phyloP scores from a whole-genome alignment of 148 eudicot genomes.

The Cornus kousa region DNA sequence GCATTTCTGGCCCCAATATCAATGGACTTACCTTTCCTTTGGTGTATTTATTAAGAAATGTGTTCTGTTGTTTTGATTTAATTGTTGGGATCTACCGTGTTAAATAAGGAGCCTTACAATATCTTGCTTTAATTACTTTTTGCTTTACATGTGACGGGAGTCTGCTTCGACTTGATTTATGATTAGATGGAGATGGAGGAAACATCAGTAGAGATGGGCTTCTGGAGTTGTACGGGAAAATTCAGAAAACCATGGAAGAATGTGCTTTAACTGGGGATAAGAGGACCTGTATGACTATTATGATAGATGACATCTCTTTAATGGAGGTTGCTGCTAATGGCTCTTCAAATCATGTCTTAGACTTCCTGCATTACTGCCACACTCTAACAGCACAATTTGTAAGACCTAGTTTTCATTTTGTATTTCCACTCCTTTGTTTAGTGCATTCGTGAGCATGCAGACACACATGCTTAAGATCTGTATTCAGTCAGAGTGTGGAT shows the following conservation, averaged over 20 bases:
- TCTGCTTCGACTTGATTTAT: constrained; percentile 6
- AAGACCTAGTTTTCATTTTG: constrained; percentile 23
- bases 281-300: constrained; percentile 36
- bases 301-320: constrained; percentile 84
- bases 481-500: no score
- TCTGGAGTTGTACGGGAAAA: constrained; percentile 58
- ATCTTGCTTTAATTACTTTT: background rate
- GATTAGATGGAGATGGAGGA: constrained; percentile 31
- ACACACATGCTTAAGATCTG: no score
- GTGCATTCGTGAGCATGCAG: background rate
- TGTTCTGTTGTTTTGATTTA: background rate
- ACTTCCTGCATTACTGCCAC: constrained; percentile 82
- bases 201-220: constrained; percentile 39
- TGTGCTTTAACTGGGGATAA: constrained; percentile 31
- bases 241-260: constrained; percentile 64
- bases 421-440: background rate
- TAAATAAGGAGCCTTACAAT: background rate
- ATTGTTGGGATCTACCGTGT: background rate
- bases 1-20: background rate
- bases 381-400: constrained; percentile 70
- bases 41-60: background rate
- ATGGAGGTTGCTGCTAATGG: constrained; percentile 89
- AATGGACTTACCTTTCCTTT: background rate
- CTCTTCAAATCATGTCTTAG: constrained; percentile 56
- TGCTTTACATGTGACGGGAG: background rate